These are phyloP conservation scores for Fusarium oxysporum DNA, from an alignment of 2,329 filamentous ascomycete species.

Conservation along the genomic window DNA sequence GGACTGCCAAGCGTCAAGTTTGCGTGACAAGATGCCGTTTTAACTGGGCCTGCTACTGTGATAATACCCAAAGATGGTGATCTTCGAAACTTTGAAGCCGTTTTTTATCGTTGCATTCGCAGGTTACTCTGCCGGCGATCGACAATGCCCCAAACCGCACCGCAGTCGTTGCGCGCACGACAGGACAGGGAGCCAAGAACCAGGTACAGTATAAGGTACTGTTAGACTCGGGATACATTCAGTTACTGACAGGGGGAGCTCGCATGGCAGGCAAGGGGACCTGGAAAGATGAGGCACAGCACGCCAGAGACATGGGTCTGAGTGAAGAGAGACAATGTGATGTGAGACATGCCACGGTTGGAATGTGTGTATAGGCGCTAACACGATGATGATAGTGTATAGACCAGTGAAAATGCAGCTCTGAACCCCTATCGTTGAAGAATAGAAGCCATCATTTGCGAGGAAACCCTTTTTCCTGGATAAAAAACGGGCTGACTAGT, in stretches of 20 bases:
- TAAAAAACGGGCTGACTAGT: constrained; percentile 10
- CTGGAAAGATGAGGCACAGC: constrained; percentile 35
- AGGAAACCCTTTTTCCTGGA: not conserved
- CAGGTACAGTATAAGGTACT: constrained; percentile 13
- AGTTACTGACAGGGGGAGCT: constrained; percentile 20
- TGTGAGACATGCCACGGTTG: constrained; percentile 40
- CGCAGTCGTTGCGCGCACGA: constrained; percentile 22
- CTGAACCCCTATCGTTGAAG: not conserved
- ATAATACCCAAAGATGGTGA: constrained; percentile 23
- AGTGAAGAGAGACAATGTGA: constrained; percentile 32
- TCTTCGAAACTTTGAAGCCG: constrained; percentile 24
- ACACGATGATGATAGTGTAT: not conserved
- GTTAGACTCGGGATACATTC: constrained; percentile 21
- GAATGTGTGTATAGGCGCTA: constrained; percentile 10
- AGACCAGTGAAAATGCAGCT: not conserved
- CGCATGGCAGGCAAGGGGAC: constrained; percentile 37
- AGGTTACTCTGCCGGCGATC: constrained; percentile 26
- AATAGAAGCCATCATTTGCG: not conserved
- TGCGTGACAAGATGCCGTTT: constrained; percentile 3
- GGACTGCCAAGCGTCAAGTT: constrained; percentile 7
- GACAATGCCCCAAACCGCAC: constrained; percentile 17
- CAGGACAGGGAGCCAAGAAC: constrained; percentile 27
- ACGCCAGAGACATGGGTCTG: constrained; percentile 40
- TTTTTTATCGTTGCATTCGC: constrained; percentile 24
- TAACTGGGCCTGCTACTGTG: constrained; percentile 6